Evolutionary conservation across 352 stramenopile species (phyloP), one percentile per base, ranked within the genome.

Genomic region (Phytophthora pini): DNA sequence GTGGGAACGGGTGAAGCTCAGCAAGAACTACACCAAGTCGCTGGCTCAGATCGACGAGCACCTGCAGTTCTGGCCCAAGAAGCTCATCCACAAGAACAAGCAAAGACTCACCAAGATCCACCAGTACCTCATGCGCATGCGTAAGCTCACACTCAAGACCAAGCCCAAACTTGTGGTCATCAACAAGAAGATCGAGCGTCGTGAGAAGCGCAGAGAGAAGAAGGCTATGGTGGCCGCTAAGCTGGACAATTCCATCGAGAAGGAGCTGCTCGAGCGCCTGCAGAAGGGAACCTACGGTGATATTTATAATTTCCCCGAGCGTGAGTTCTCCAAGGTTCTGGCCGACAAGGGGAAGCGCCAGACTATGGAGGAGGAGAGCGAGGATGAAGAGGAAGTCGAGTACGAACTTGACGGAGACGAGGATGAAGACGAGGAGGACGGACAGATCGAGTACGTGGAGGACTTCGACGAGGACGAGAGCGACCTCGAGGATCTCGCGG

Each of bases 251-350:
- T 84, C 82, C 43, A 99, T 99, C 70, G 93, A 99, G 80, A 98
- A 98, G 74, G 98, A 99, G 84, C 85, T 99, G 59, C 87, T 99
- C 26, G 95, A 99, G 75, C 89, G 97, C 39, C 79, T 99, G 60
- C 79, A 98, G 64, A 97, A 98, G 72, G 97, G 97, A 68, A 99
- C 96, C 5, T 99, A 99, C 82, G 97, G 97, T 57, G 97, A 99
- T 85, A 99, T 99, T 82, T 99, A 99, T 87, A 99, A 99, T 80
- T 99, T 99, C 81, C 96, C 97, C 44, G 90, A 98, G 79, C 86
- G 78, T 66, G 79, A 96, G 67, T 97, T 97, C 72, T 83, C 89
- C 57, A 94, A 95, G 40, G 85, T 95, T 50, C 68, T 96, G 31
- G 85, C 92, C 43, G 76, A 86, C 69, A 82, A 88, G 51, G 82